phyloP scores from a whole-genome alignment of 148 eudicot genomes.

The Drosera capensis region DNA sequence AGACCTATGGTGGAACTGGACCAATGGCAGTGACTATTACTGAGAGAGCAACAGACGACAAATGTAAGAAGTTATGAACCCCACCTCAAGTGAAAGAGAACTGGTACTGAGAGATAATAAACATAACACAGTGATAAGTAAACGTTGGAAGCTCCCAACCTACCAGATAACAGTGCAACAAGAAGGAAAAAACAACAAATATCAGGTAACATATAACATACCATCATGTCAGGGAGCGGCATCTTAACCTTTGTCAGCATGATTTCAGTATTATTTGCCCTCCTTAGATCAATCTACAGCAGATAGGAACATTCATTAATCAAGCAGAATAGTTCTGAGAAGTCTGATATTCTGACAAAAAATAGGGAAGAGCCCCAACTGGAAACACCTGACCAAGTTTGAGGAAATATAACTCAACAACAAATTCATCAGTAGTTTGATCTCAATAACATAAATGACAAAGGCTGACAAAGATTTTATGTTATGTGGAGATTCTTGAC shows the following conservation, averaged over 20 bases:
- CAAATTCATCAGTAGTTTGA: no score
- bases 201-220: conserved; percentile 17
- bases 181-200: conserved; percentile 2
- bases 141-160: not conserved
- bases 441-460: no score
- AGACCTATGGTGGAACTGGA: no score
- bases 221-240: conserved; percentile 99
- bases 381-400: not conserved
- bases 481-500: no score
- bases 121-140: no score
- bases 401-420: no score
- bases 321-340: not conserved
- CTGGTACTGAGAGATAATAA: no score
- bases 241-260: conserved; percentile 97
- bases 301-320: conserved; percentile 6
- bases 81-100: no score
- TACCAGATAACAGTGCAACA: not conserved
- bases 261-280: conserved; percentile 91
- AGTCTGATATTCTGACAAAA: not conserved
- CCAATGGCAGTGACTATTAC: no score
- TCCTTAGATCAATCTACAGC: conserved; percentile 69
- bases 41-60: no score
- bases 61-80: no score
- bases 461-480: no score
- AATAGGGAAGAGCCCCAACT: conserved; percentile 1